Percentiles rank a stretch among this genome's conserved stretches.
Evolutionary conservation across 805 yeast genomes (phyloP).

Genomic region (Nakazawaea wyomingensis): DNA sequence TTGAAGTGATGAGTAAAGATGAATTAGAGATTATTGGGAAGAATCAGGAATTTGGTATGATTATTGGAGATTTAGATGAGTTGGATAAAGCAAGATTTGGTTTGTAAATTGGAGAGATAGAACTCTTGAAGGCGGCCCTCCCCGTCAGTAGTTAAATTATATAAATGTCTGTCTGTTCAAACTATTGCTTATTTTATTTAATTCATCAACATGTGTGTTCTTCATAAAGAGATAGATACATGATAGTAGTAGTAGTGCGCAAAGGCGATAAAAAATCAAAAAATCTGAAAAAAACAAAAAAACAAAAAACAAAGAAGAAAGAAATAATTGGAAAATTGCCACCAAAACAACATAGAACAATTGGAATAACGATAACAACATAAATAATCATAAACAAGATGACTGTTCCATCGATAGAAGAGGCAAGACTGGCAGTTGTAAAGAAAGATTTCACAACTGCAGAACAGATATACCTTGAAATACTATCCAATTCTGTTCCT

Average conservation of each 20-base stretch:
- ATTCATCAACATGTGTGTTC: too few species aligned
- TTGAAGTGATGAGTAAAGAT: constrained; percentile 45
- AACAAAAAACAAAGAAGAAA: too few species aligned
- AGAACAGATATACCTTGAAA: constrained; percentile 50
- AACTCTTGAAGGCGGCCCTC: too few species aligned
- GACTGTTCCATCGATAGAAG: constrained; percentile 36
- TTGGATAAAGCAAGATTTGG: constrained; percentile 48
- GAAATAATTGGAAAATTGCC: constrained; percentile 5
- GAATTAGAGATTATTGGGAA: constrained; percentile 40
- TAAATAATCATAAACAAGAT: constrained; percentile 13
- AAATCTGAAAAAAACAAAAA: not conserved
- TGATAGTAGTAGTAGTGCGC: too few species aligned
- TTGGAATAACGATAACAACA: too few species aligned
- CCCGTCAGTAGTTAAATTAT: too few species aligned
- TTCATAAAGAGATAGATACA: too few species aligned
- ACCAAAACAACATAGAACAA: too few species aligned
- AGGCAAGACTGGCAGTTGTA: constrained; percentile 56
- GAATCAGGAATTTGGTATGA: constrained; percentile 44
- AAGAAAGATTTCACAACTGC: constrained; percentile 49
- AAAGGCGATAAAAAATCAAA: too few species aligned
- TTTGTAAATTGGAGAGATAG: constrained; percentile 16
- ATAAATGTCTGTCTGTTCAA: too few species aligned
- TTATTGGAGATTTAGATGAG: constrained; percentile 45
- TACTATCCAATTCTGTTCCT: constrained; percentile 29
- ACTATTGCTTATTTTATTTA: too few species aligned